These are phyloP conservation scores for Puccinia coronata DNA, from an alignment of 1,284 basidiomycete species.

Conservation along the genomic window DNA sequence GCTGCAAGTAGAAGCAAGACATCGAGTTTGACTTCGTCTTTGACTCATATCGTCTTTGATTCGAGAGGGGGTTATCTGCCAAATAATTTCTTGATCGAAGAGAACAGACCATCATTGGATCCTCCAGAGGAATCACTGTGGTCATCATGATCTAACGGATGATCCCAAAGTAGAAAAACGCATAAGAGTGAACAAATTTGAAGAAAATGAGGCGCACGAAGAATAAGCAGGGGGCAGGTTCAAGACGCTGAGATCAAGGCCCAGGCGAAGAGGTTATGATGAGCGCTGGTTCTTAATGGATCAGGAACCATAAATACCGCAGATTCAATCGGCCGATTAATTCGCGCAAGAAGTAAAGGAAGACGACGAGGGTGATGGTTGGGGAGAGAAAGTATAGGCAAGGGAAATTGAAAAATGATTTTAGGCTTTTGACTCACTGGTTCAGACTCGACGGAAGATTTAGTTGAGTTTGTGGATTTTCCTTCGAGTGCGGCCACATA, in stretches of 20 bases:
- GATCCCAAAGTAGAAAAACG: slow-evolving; percentile 7
- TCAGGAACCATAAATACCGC: not conserved
- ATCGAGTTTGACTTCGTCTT: not conserved
- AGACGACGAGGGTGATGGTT: not conserved
- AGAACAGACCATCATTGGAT: slow-evolving; percentile 20
- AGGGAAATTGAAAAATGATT: not conserved
- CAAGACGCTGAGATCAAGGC: not conserved
- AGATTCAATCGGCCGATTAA: slow-evolving; percentile 16
- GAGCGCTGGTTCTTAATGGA: not conserved
- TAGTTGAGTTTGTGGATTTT: not conserved
- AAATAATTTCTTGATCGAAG: slow-evolving; percentile 31
- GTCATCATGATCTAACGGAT: slow-evolving; percentile 20
- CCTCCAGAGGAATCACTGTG: slow-evolving; percentile 15
- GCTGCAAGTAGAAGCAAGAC: not conserved
- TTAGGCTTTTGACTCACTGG: slow-evolving; percentile 8
- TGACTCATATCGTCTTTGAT: not conserved
- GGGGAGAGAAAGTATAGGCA: not conserved
- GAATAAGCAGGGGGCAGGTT: not conserved
- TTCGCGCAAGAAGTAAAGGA: not conserved
- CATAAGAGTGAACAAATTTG: slow-evolving; percentile 2
- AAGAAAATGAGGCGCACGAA: slow-evolving; percentile 9
- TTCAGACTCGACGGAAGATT: slow-evolving; percentile 6
- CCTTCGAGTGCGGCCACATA: slow-evolving; percentile 44
- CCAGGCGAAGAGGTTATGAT: not conserved
- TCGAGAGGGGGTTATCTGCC: slow-evolving; percentile 16